Base-by-base conservation (phyloP, 169 alveolate species). In the Eimeria zaria region DNA sequence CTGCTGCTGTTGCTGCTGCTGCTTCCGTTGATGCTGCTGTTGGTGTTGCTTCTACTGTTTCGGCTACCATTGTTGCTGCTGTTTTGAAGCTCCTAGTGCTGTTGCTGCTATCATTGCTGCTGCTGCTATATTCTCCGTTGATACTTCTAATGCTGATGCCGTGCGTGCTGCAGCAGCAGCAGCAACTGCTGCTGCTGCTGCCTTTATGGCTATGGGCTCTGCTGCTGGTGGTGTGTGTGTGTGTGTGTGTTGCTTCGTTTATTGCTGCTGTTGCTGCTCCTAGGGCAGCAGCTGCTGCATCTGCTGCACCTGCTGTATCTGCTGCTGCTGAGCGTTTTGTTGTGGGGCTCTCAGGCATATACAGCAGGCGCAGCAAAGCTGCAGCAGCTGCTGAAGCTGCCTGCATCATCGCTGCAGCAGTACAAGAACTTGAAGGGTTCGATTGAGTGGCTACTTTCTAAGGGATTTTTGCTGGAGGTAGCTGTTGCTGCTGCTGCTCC, bases 351-450 rank as follows among this genome's bases (percentile, higher is more conserved):
- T 51, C 53, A 83, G 91, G 20, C 33, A 1, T 83, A 83, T 27
- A 27, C 46, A 22, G 91, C n/a, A 33, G 91, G 76, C 0, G 91
- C 16, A 33, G 76, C 76, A 55, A 53, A 53, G 91, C 91, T 83
- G 91, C 71, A 76, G 91, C 91, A 55, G 74, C 91, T 53, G 71
- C 91, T 83, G 91, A 5, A 27, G 74, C 76, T 83, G 91, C 91
- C 41, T 87, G 94, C 83, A 9, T 67, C 94, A 4, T 24, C 94
- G 94, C 81, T 62, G 94, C 94, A 62, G 94, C 58, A 87, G 83
- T 87, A 87, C 64, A 8, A 36, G 8, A 62, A 33, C 12, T 55
- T 58, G 18, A 87, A 30, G 94, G 67, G 76, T 16, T 30, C 46
- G 4, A 39, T 83, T 20, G 91, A 53, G 5, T 55, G 48, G 71